phyloP scores from a whole-genome alignment of 345 rosid species.

The Turnera subulata region DNA sequence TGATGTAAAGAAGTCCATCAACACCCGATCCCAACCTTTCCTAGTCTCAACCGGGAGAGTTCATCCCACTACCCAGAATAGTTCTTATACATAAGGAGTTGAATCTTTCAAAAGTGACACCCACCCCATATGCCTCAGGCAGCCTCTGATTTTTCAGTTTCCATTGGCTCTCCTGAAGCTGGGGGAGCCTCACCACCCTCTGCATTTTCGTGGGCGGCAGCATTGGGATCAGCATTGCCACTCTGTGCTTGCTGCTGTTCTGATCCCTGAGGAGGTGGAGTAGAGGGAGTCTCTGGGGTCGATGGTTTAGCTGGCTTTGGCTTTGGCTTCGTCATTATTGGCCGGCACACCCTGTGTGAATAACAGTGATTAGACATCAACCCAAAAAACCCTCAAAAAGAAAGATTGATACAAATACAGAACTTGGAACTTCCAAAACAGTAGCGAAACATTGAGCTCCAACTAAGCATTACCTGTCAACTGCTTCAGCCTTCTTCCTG shows the following conservation, averaged over 20 bases:
- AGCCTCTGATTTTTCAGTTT: constrained; percentile 40
- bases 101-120: background rate
- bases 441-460: background rate
- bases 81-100: too few relatives aligned
- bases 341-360: constrained; percentile 64
- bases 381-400: background rate
- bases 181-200: constrained; percentile 37
- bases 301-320: constrained; percentile 76
- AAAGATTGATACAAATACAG: too few relatives aligned
- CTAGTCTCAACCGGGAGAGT: too few relatives aligned
- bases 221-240: constrained; percentile 11
- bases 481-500: constrained; percentile 68
- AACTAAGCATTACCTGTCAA: constrained; percentile 55
- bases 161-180: constrained; percentile 67
- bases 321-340: constrained; percentile 84
- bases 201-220: constrained; percentile 16
- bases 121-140: background rate
- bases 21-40: too few relatives aligned
- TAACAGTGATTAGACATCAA: background rate
- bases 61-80: constrained; percentile 1
- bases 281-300: constrained; percentile 51
- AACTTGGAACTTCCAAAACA: background rate
- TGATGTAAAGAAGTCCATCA: too few relatives aligned
- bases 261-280: constrained; percentile 44
- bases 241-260: constrained; percentile 37